Base-by-base conservation (phyloP, 2,329 filamentous ascomycete genomes). In the Fusarium musae region DNA sequence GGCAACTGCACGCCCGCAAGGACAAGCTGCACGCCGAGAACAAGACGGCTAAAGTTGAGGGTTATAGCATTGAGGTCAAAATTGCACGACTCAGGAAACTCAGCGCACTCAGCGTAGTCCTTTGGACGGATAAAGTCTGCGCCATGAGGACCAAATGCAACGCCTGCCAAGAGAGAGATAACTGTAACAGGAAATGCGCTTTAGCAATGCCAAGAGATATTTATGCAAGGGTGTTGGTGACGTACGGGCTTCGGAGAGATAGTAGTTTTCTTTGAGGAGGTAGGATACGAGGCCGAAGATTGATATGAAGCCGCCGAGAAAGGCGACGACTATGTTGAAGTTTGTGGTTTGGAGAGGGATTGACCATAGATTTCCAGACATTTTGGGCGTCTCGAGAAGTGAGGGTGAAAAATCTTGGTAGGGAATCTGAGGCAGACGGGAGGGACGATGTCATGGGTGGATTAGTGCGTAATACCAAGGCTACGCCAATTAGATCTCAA, bases 281-380 rank as follows among this genome's bases (percentile, higher is more conserved):
- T 95, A 97, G 2, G 94, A 97, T 1, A 98, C 94, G 47, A 98
- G 84, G 7, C 94, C 95, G 78, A 97, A 98, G n/a, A 97, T 75
- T 0, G 93, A 94, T 70, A 98, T 91, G 84, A 97, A 98, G 4
- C 93, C 95, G 19, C 95, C 95, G 17, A 97, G 83, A 12, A 93
- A 89, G 59, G 93, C 92, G 79, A 93, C 91, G 61, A 95, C 89
- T 73, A 96, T 93, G 82, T 97, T 97, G 86, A 97, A 97, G 80
- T 95, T 93, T 72, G 88, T 91, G 39, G 92, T 78, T 10, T 87
- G 87, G 47, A 95, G 84, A 26, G 81, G 81, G 11, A 83, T 72
- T 10, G 74, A 74, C 81, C 81, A 83, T 32, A 81, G 79, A 32
- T 59, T 62, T 15, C 61, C 43, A 36, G 58, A 21, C 70, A 73